phyloP scores from a whole-genome alignment of 805 yeast genomes.

The Phaffomyces antillensis region DNA sequence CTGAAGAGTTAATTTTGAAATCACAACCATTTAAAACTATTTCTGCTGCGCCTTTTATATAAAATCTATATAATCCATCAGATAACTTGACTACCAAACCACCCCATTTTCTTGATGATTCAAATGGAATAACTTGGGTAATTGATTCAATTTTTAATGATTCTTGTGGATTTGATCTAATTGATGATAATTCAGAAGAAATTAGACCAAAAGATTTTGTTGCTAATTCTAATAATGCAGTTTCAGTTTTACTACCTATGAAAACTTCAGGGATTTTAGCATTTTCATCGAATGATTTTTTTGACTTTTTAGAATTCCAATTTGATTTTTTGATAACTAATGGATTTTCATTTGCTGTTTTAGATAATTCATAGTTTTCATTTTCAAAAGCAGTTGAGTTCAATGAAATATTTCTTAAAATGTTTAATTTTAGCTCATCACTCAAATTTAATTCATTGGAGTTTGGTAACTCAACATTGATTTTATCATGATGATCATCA shows the following conservation, averaged over 20 bases:
- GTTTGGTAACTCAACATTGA: slow-evolving; percentile 8
- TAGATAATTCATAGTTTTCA: slow-evolving; percentile 19
- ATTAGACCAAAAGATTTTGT: slow-evolving; percentile 44
- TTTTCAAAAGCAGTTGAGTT: slow-evolving; percentile 92
- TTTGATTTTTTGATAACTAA: slow-evolving; percentile 14
- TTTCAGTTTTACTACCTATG: slow-evolving; percentile 92
- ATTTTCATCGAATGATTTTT: too few relatives aligned
- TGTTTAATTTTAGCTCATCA: slow-evolving; percentile 8
- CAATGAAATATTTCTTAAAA: slow-evolving; percentile 55
- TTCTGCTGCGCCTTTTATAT: slow-evolving; percentile 93
- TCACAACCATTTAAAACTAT: slow-evolving; percentile 61
- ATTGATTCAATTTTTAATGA: slow-evolving; percentile 31
- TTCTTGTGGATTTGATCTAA: slow-evolving; percentile 29
- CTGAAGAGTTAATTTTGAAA: slow-evolving; percentile 28
- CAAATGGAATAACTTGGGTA: slow-evolving; percentile 81
- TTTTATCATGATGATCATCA: slow-evolving; percentile 33
- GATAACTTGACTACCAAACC: slow-evolving; percentile 58
- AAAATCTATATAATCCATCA: slow-evolving; percentile 44
- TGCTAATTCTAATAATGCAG: slow-evolving; percentile 73
- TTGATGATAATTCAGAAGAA: slow-evolving; percentile 36
- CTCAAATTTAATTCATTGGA: slow-evolving; percentile 14
- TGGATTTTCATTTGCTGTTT: slow-evolving; percentile 21
- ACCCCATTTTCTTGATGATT: slow-evolving; percentile 89
- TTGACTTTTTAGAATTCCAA: too few relatives aligned
- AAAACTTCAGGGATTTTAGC: slow-evolving; percentile 42